Percentiles rank a stretch among this genome's conserved stretches.
These are phyloP conservation scores for Leccinum incarnatum DNA, from an alignment of 768 basidiomycete species.

Conservation along the genomic window DNA sequence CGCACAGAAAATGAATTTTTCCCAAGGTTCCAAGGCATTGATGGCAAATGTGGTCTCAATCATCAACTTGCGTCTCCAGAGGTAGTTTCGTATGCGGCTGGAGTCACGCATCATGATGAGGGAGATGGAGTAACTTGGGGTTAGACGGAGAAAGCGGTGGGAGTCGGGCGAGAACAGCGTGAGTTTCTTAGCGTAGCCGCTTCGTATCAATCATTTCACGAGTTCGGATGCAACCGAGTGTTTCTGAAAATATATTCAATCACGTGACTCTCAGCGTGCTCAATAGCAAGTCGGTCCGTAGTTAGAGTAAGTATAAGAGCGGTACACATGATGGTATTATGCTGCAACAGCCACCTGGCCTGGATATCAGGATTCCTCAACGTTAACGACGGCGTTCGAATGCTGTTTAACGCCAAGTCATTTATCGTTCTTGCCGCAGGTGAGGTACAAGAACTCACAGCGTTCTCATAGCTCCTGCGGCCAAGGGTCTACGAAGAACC, in stretches of 20 bases:
- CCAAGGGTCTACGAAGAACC: conserved; percentile 28
- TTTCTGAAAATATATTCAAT: background rate
- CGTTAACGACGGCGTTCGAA: background rate
- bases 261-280: background rate
- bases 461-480: conserved; percentile 23
- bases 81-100: conserved; percentile 26
- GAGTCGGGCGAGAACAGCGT: background rate
- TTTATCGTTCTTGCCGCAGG: conserved; percentile 1
- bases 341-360: background rate
- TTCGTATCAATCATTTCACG: background rate
- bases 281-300: background rate
- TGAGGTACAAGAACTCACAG: conserved; percentile 13
- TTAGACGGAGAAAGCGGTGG: background rate
- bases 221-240: background rate
- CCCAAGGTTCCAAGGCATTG: conserved; percentile 65
- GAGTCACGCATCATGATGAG: conserved; percentile 11
- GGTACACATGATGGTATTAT: background rate
- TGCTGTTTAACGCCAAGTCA: background rate
- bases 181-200: background rate
- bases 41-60: conserved; percentile 60
- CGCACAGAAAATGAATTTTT: conserved; percentile 60
- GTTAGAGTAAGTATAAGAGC: background rate
- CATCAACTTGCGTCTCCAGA: conserved; percentile 56
- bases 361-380: background rate
- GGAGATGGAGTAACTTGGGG: background rate